Evolutionary conservation across 441 rosid species (phyloP), one percentile per base, ranked within the genome.

Genomic region (Adansonia madagascariensis): DNA sequence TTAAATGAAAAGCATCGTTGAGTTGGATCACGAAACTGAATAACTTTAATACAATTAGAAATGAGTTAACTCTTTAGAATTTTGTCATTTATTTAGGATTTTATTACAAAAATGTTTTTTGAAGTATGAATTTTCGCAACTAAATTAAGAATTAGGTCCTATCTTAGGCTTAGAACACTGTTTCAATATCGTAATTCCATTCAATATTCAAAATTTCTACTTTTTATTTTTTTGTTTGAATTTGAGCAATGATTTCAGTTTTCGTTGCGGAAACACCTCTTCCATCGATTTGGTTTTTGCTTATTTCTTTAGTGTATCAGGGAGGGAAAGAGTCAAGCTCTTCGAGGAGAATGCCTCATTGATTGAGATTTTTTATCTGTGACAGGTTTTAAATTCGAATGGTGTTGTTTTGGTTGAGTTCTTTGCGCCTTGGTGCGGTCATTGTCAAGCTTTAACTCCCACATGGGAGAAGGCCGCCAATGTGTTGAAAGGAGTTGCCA

Each of bases 371-470:
- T 74, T 57, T 74, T 73, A 24, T n/a, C 73, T 53, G 64, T 56
- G 79, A 64, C 91, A 97, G 98, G 97, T 97, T 70, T 75, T 97
- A 66, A 93, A 91, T 77, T 88, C 99, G 2, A 91, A 97, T 83
- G 90, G 97, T 62, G 88, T 94, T 47, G 97, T 94, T 74, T 80
- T 97, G 80, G 98, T 97, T 31, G 98, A 97, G 89, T 97, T 97
- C 85, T 94, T 90, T 84, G 99, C 98, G 0, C 98, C 98, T 35
- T 97, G 99, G 99, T 97, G 98, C 79, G 99, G 99, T 53, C 99
- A 97, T 75, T 94, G 99, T 78, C 74, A 97, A 88, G 94, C 96
- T 81, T 85, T 97, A 31, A 91, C 98, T 44, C 98, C 98, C 18
- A 89, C 83, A 22, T 97, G 99, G 98, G 99, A 97, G 91, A 96